Percentiles rank a stretch among this genome's conserved stretches.
These are phyloP conservation scores for Hypoxylon sp. DNA, from an alignment of 2,329 filamentous ascomycete species.

Conservation along the genomic window DNA sequence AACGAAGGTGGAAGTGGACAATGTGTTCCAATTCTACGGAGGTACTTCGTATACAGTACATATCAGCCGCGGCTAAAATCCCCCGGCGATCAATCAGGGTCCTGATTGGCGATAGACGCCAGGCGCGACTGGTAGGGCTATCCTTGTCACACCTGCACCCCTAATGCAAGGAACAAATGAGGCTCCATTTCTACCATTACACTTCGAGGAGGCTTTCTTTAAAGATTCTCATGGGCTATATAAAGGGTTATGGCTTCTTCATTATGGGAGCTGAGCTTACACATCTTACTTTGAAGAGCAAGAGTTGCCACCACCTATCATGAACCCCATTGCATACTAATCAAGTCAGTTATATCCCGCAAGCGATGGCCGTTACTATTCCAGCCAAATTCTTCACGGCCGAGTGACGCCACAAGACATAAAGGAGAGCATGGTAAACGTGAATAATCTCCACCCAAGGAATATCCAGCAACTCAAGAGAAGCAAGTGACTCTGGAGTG, in stretches of 20 bases:
- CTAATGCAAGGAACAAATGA: conserved; percentile 2
- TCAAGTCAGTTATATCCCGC: neutral
- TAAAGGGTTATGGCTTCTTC: neutral
- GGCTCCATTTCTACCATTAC: neutral
- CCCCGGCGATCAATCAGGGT: conserved; percentile 2
- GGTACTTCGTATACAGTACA: conserved; percentile 3
- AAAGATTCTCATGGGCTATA: neutral
- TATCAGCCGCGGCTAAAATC: conserved; percentile 26
- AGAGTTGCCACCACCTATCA: neutral
- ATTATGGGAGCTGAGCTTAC: neutral
- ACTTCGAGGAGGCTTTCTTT: neutral
- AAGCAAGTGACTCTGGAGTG: neutral
- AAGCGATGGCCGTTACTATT: neutral
- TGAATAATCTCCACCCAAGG: neutral
- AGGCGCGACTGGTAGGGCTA: conserved; percentile 6
- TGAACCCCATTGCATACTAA: neutral
- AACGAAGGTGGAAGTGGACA: conserved; percentile 24
- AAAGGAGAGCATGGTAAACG: neutral
- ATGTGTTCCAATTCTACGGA: conserved; percentile 13
- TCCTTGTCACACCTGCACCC: neutral
- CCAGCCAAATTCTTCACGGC: neutral
- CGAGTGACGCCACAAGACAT: neutral
- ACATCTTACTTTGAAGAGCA: neutral
- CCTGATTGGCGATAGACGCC: conserved; percentile 8
- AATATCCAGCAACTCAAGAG: neutral